phyloP scores from a whole-genome alignment of 2,329 filamentous ascomycete species.

The Colletotrichum siamense region DNA sequence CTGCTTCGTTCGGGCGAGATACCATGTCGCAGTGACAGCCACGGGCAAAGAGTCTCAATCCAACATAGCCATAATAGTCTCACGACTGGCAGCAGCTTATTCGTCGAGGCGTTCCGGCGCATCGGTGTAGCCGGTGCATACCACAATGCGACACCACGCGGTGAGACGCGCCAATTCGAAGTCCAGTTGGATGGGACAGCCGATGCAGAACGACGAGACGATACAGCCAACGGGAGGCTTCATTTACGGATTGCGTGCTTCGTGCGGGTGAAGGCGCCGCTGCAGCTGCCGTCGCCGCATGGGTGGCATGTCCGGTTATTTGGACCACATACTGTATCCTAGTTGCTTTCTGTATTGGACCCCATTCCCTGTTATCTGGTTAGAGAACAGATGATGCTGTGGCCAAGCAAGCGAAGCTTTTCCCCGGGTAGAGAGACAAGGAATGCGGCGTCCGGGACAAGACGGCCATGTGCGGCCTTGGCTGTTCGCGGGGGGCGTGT shows the following conservation, averaged over 20 bases:
- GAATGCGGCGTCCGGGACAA: slow-evolving; percentile 1
- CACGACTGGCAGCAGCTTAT: neutral
- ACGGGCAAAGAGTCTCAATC: neutral
- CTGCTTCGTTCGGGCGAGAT: neutral
- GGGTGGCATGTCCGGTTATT: neutral
- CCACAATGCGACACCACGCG: neutral
- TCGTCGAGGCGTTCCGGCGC: neutral
- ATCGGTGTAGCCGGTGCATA: neutral
- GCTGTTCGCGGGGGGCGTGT: neutral
- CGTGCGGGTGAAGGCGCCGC: slow-evolving; percentile 13
- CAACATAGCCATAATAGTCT: neutral
- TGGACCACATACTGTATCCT: neutral
- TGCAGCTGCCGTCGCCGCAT: slow-evolving; percentile 8
- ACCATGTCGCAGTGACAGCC: neutral
- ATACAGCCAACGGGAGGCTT: neutral
- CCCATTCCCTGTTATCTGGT: neutral
- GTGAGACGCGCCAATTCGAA: neutral
- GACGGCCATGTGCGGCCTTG: neutral
- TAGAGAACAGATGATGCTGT: neutral
- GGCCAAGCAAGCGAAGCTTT: slow-evolving; percentile 20
- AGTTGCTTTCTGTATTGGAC: neutral
- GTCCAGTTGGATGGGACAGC: neutral
- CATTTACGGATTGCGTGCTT: neutral
- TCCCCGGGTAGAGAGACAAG: neutral
- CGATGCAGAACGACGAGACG: neutral